Conservation (phyloP, 371 early-diverging fungal genomes). For the Mucor circinelloides region DNA sequence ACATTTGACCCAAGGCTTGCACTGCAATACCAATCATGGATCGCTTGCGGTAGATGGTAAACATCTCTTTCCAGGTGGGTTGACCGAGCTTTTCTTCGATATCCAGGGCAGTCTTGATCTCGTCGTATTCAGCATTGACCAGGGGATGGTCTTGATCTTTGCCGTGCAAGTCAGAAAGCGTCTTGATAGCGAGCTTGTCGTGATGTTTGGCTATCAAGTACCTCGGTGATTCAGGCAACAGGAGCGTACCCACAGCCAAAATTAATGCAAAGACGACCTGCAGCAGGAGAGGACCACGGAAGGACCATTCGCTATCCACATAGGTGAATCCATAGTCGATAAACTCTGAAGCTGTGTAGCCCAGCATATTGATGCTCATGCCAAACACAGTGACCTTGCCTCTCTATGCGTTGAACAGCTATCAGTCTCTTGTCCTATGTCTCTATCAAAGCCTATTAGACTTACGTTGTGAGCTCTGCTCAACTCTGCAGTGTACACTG, state of each 20-base stretch:
- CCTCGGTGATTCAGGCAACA: constrained; percentile 59
- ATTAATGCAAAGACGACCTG: constrained; percentile 52
- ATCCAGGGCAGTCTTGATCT: constrained; percentile 68
- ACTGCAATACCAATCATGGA: constrained; percentile 68
- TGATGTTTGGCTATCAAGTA: constrained; percentile 47
- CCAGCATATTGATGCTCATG: constrained; percentile 46
- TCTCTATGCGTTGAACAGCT: constrained; percentile 28
- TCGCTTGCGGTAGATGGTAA: constrained; percentile 54
- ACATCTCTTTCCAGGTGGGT: constrained; percentile 74
- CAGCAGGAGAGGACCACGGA: constrained; percentile 45
- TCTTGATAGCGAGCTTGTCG: constrained; percentile 57
- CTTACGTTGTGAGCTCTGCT: constrained; percentile 46
- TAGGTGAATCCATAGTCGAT: constrained; percentile 42
- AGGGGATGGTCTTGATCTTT: constrained; percentile 47
- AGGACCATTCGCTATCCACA: constrained; percentile 37
- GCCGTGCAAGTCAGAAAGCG: constrained; percentile 75
- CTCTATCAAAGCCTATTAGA: too few species aligned
- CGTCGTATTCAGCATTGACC: constrained; percentile 70
- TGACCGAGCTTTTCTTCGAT: constrained; percentile 69
- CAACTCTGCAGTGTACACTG: constrained; percentile 55
- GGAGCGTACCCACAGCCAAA: constrained; percentile 41
- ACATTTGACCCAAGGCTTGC: constrained; percentile 64
- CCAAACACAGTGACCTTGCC: constrained; percentile 43
- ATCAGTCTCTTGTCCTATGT: too few species aligned
- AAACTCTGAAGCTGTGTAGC: constrained; percentile 44